Percentiles rank a stretch among this genome's conserved stretches.
Conservation (phyloP, 2,329 filamentous ascomycete genomes). For the Hypoxylon sp. region DNA sequence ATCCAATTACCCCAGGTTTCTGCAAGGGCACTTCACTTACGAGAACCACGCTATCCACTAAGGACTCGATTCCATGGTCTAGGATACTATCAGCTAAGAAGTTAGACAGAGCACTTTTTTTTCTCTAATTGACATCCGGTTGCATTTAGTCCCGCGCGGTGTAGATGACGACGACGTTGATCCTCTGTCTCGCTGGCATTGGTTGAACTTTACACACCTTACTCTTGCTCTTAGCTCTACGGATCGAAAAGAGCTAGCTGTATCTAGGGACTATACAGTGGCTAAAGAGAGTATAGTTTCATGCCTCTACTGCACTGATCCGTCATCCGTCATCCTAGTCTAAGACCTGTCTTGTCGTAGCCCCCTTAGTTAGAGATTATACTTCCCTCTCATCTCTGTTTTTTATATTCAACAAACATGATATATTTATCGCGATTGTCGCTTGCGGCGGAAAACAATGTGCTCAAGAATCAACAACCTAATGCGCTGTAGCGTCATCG, state of each 20-base stretch:
- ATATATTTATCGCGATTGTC: constrained; percentile 31
- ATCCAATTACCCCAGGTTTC: constrained; percentile 45
- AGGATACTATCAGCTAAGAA: not conserved
- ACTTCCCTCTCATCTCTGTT: constrained; percentile 9
- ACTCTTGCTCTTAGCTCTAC: constrained; percentile 10
- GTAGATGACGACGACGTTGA: constrained; percentile 19
- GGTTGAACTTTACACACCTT: constrained; percentile 3
- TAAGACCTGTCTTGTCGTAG: constrained; percentile 10
- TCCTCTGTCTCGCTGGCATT: constrained; percentile 8
- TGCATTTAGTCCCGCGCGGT: constrained; percentile 9
- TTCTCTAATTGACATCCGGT: constrained; percentile 3
- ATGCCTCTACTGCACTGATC: not conserved
- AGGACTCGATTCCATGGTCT: not conserved
- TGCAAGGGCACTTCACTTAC: constrained; percentile 42
- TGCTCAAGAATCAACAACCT: constrained; percentile 31
- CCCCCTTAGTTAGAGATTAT: constrained; percentile 8
- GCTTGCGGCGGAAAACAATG: constrained; percentile 44
- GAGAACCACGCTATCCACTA: constrained; percentile 27
- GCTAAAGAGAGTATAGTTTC: not conserved
- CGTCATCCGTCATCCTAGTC: not conserved
- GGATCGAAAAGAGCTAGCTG: constrained; percentile 1
- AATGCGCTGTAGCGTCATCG: constrained; percentile 39
- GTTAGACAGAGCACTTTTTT: not conserved
- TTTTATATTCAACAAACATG: constrained; percentile 8
- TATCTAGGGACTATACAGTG: not conserved